These are phyloP conservation scores for Nitzschia sp. DNA, from an alignment of 108 stramenopile genomes.

Conservation along the genomic window DNA sequence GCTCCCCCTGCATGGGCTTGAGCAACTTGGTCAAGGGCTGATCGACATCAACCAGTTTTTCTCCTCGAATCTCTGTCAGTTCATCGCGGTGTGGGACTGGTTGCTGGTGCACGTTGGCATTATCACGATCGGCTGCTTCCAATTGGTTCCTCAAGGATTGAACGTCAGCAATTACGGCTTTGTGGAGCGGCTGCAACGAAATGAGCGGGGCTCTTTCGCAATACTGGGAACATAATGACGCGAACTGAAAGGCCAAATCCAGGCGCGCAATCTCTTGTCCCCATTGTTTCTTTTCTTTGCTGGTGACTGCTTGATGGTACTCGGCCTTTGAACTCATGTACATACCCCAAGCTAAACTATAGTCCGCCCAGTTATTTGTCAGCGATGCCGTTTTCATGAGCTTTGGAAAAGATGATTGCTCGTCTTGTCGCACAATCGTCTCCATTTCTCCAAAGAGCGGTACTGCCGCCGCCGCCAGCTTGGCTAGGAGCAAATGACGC, in stretches of 20 bases:
- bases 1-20: not conserved
- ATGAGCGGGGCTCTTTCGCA: conserved; percentile 4
- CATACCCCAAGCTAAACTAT: conserved; percentile 31
- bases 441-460: conserved; percentile 33
- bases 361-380: conserved; percentile 27
- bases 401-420: not conserved
- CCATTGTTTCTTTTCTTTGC: conserved; percentile 22
- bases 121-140: conserved; percentile 19
- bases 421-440: conserved; percentile 8
- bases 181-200: conserved; percentile 13
- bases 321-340: conserved; percentile 44
- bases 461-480: conserved; percentile 47
- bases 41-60: conserved; percentile 35
- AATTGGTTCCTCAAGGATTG: not conserved
- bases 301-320: conserved; percentile 43
- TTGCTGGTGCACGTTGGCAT: conserved; percentile 8
- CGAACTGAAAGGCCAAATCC: conserved; percentile 16
- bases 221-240: conserved; percentile 9
- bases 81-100: conserved; percentile 19
- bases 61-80: conserved; percentile 42
- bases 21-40: conserved; percentile 20
- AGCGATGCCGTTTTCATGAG: conserved; percentile 9
- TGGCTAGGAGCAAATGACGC: conserved; percentile 40
- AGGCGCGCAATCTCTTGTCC: conserved; percentile 38
- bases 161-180: not conserved